Base-by-base conservation (phyloP, 306 rosid genomes). In the Vigna angularis region DNA sequence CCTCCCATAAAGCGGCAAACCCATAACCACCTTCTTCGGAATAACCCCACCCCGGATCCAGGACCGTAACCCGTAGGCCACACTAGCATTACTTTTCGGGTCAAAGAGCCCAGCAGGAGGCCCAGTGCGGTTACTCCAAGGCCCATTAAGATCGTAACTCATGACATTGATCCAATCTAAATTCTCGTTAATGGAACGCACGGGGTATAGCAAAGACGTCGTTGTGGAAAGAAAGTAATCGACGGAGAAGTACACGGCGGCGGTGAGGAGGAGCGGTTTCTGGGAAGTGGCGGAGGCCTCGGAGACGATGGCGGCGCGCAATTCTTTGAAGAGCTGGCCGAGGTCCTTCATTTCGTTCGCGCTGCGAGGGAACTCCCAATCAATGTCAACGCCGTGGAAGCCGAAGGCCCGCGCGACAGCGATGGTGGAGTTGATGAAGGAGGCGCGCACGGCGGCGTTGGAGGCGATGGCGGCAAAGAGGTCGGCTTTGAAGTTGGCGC, bases 341-440 rank as follows among this genome's bases (percentile, higher is more conserved):
- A 88, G 73, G 74, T 80, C 4, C 30, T 53, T 50, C 91, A 87
- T 88, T 45, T 91, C 87, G 13, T 55, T 42, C 5, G 82, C 12
- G 83, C 7, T 84, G 78, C 10, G 50, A 7, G 98, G 98, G 22
- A 50, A 93, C 15, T 93, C 97, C 98, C 98, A 91, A 20, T 91
- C 95, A 0, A 91, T 83, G 69, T 91, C 95, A 26, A 93, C 10
- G 3, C 97, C 95, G 40, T 89, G 81, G 83, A 93, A 91, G 9
- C 88, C 88, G 55, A 77, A 93, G 44, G 72, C 56, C 7, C 97
- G 86, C 0, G 97, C 93, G 12, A 86, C 86, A 5, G 75, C 42
- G 8, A 89, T 83, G 1, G 92, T 67, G 15, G 95, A 88, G 79
- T 80, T 52, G 51, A 93, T 89, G 90, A 93, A 91, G 52, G 72